Evolutionary conservation across 805 yeast species (phyloP).

Genomic region (Kluyveromyces starmeri): DNA sequence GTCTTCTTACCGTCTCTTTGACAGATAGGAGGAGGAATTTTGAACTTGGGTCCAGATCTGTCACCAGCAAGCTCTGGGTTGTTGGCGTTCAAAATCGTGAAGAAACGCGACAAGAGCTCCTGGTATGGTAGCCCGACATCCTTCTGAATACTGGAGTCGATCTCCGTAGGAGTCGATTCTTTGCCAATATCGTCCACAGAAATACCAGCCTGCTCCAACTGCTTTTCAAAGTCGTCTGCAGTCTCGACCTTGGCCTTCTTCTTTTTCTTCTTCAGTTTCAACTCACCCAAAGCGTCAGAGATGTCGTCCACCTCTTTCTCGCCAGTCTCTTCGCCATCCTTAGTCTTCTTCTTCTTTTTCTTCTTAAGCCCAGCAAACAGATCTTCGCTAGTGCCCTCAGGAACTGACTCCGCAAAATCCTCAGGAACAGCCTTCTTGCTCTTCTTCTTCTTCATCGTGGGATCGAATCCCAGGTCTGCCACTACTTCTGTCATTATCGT

Average conservation of each 20-base stretch:
- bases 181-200: slow-evolving; percentile 38
- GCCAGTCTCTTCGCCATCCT: slow-evolving; percentile 29
- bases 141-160: slow-evolving; percentile 29
- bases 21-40: slow-evolving; percentile 96
- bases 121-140: slow-evolving; percentile 65
- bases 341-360: slow-evolving; percentile 76
- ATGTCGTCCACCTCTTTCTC: slow-evolving; percentile 37
- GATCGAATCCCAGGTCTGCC: slow-evolving; percentile 55
- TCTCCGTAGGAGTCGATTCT: slow-evolving; percentile 27
- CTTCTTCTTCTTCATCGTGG: slow-evolving; percentile 72
- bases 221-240: slow-evolving; percentile 78
- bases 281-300: slow-evolving; percentile 58
- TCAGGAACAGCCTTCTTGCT: slow-evolving; percentile 38
- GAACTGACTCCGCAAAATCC: slow-evolving; percentile 30
- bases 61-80: slow-evolving; percentile 99
- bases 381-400: slow-evolving; percentile 52
- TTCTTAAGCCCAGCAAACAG: slow-evolving; percentile 78
- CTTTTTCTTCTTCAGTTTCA: slow-evolving; percentile 79
- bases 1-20: slow-evolving; percentile 98
- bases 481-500: slow-evolving; percentile 26
- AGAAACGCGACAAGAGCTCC: slow-evolving; percentile 74
- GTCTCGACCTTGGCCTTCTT: slow-evolving; percentile 50
- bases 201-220: slow-evolving; percentile 84
- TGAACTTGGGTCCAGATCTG: slow-evolving; percentile 81
- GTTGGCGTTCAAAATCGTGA: slow-evolving; percentile 75